A percentile compares a stretch with the other conserved stretches of the same genome.
These are phyloP conservation scores for Goffeauzyma gilvescens DNA, from an alignment of 768 basidiomycete species.

Conservation along the genomic window DNA sequence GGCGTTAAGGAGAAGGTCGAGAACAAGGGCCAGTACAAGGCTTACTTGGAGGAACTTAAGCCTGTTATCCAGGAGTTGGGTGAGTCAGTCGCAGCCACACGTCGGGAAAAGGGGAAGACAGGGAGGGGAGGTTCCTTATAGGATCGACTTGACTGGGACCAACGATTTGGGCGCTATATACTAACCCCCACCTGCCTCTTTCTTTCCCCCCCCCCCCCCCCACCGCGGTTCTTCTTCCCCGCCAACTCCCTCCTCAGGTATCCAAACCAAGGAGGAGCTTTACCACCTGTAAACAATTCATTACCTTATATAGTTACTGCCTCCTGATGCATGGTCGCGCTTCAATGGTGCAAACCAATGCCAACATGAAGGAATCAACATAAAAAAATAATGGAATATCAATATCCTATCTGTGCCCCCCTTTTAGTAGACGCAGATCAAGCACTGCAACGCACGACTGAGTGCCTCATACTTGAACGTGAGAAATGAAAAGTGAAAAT, in stretches of 20 bases:
- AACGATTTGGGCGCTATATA: background rate
- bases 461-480: too few relatives aligned
- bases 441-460: too few relatives aligned
- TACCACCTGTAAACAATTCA: slow-evolving; percentile 40
- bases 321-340: too few relatives aligned
- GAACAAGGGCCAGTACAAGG: slow-evolving; percentile 84
- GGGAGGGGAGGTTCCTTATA: background rate
- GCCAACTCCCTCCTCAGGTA: slow-evolving; percentile 33
- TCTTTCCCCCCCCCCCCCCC: background rate
- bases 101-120: background rate
- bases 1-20: slow-evolving; percentile 94
- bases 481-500: too few relatives aligned
- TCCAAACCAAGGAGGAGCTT: slow-evolving; percentile 47
- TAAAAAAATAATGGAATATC: too few relatives aligned
- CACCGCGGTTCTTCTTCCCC: background rate
- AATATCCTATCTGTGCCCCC: too few relatives aligned
- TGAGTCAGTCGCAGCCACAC: too few relatives aligned
- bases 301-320: too few relatives aligned
- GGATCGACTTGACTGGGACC: background rate
- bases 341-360: too few relatives aligned
- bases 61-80: slow-evolving; percentile 78
- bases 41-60: slow-evolving; percentile 79
- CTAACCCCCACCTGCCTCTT: background rate
- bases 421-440: too few relatives aligned
- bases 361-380: too few relatives aligned